These are phyloP conservation scores for Saccharomyces hybrid DNA, from an alignment of 1,139 yeast genomes.

Conservation along the genomic window DNA sequence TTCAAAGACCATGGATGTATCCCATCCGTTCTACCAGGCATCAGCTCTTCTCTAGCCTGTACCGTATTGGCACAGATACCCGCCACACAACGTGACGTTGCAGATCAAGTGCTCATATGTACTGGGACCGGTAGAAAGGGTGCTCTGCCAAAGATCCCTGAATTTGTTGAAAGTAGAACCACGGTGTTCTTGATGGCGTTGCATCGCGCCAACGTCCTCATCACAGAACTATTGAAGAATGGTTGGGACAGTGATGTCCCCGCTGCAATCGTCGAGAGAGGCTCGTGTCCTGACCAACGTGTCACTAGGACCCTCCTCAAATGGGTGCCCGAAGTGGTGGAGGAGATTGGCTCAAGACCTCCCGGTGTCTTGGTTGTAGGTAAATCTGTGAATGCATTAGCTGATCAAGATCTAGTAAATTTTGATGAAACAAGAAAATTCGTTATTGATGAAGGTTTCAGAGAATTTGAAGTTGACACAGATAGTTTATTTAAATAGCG, in stretches of 20 bases:
- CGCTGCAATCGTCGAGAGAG: conserved; percentile 81
- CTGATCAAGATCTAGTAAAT: conserved; percentile 24
- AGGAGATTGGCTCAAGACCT: conserved; percentile 81
- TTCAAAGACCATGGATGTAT: conserved; percentile 59
- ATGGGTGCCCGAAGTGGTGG: conserved; percentile 63
- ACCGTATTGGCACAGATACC: conserved; percentile 82
- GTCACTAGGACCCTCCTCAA: conserved; percentile 65
- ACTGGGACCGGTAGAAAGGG: conserved; percentile 95
- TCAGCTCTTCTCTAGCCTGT: conserved; percentile 86
- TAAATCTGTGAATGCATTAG: conserved; percentile 59
- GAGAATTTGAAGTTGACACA: conserved; percentile 13
- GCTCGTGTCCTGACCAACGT: conserved; percentile 90
- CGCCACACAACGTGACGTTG: conserved; percentile 85
- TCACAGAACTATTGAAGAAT: conserved; percentile 47
- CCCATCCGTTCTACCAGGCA: conserved; percentile 77
- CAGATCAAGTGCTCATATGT: conserved; percentile 86
- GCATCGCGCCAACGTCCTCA: conserved; percentile 68
- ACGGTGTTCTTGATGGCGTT: conserved; percentile 86
- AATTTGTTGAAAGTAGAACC: conserved; percentile 62
- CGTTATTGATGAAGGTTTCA: conserved; percentile 51
- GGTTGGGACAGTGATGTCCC: conserved; percentile 70
- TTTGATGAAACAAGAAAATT: conserved; percentile 25
- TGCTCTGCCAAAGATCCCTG: conserved; percentile 70
- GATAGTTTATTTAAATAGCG: conserved; percentile 3
- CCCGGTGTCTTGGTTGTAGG: conserved; percentile 90